phyloP scores from a whole-genome alignment of 768 basidiomycete species.

The Polyporus arcularius region DNA sequence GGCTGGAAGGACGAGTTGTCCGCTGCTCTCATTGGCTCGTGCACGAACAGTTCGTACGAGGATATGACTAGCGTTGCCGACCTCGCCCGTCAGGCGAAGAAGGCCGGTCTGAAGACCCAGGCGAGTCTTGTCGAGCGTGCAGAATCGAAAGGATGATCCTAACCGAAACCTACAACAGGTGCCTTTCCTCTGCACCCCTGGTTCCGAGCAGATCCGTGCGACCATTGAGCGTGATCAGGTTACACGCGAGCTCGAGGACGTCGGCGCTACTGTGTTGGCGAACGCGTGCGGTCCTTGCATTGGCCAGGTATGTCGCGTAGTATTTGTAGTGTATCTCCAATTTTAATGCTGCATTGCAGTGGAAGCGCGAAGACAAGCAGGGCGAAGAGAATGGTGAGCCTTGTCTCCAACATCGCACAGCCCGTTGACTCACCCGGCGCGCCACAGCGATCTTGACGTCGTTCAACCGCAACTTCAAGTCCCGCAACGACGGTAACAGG shows the following conservation, averaged over 20 bases:
- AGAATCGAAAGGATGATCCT: background rate
- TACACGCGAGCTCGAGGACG: conserved; percentile 76
- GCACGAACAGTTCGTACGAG: conserved; percentile 98
- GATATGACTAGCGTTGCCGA: conserved; percentile 94
- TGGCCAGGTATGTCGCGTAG: conserved; percentile 65
- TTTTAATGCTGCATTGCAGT: conserved; percentile 42
- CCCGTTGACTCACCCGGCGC: conserved; percentile 1
- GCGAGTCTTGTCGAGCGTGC: conserved; percentile 26
- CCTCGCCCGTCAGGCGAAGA: conserved; percentile 86
- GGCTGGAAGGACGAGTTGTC: conserved; percentile 94
- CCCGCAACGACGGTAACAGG: conserved; percentile 93
- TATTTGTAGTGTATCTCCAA: background rate
- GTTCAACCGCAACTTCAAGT: conserved; percentile 94
- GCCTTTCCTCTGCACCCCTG: conserved; percentile 86
- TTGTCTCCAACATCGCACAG: background rate
- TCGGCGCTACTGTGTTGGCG: conserved; percentile 93
- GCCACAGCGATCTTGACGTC: conserved; percentile 87
- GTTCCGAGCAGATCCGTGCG: conserved; percentile 95
- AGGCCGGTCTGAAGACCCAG: conserved; percentile 76
- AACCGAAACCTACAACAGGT: conserved; percentile 43
- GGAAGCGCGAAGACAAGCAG: conserved; percentile 90
- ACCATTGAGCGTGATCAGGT: conserved; percentile 95
- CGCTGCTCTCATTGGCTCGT: conserved; percentile 94
- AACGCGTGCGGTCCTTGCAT: conserved; percentile 99
- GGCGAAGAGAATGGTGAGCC: conserved; percentile 85